Base-by-base conservation (phyloP, 192 early-diverging fungal genomes). In the Phlyctochytrium bullatum region DNA sequence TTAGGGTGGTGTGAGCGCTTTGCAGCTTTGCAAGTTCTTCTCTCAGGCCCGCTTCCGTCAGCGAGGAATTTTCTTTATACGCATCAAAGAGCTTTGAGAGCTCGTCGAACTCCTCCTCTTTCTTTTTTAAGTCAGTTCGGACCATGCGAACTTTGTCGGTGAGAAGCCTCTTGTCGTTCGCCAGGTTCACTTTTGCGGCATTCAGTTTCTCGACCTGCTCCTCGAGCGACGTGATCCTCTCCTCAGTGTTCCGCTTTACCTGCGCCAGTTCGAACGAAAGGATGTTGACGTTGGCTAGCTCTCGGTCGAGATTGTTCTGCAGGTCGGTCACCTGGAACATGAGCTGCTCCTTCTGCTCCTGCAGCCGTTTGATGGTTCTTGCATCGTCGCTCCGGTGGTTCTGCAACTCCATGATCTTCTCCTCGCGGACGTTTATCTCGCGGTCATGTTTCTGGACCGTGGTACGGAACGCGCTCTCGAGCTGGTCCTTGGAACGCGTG, bases 291-390 rank as follows among this genome's bases (percentile, higher is more conserved):
- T 68, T 81, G 2, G 80, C 70, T 0, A 74, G 62, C 59, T 85
- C 83, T 17, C 77, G 64, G 65, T 85, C 80, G 20, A 81, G 61
- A 17, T 71, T 64, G 57, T 83, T 85, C 63, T 85, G 77, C 17
- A 85, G 56, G 62, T 85, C 83, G 20, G 80, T 85, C 12, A 83
- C 75, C 70, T 85, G 78, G 69, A 81, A 85, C 73, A 85, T 79
- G 23, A 85, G 67, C 63, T 85, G 80, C 59, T 85, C 83, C 60
- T 81, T 83, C 24, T 75, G 67, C 52, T 85, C 80, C 64, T 81
- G 78, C 6, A 77, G 10, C 50, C 71, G 75, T 54, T 67, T 76
- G 36, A 85, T 35, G 54, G 30, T 63, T 31, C 63, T 68, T 14
- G 65, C 69, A 62, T 85, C 80, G 52, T 79, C 68, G 20, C 51